Conservation (phyloP, 179 eudicot genomes). For the Silene coronaria region DNA sequence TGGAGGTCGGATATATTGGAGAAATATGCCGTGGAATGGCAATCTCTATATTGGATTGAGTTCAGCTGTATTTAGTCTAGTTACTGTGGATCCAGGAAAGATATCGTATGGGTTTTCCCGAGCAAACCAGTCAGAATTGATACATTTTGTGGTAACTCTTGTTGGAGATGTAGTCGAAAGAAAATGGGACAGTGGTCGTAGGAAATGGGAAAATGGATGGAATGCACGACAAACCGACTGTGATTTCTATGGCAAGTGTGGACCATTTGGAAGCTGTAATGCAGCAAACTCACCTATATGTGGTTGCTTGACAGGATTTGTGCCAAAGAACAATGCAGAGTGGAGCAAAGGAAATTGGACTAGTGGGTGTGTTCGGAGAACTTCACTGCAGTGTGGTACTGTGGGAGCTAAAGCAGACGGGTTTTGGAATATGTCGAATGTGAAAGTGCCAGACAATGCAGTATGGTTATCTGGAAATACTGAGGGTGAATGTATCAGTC, state of each 20-base stretch:
- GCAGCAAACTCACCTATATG: slow-evolving; percentile 27
- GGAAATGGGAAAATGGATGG: slow-evolving; percentile 25
- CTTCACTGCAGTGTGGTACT: slow-evolving; percentile 21
- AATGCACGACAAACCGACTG: slow-evolving; percentile 24
- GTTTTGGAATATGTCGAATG: slow-evolving; percentile 23
- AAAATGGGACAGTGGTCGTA: slow-evolving; percentile 14
- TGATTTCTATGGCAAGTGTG: slow-evolving; percentile 42
- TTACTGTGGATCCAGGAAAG: slow-evolving; percentile 9
- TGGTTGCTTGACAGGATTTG: slow-evolving; percentile 40
- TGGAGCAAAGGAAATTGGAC: slow-evolving; percentile 42
- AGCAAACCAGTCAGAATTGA: not conserved
- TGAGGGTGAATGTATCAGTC: slow-evolving; percentile 2
- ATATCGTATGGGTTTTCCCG: not conserved
- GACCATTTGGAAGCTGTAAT: slow-evolving; percentile 40
- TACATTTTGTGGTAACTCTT: slow-evolving; percentile 5
- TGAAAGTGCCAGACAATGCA: slow-evolving; percentile 35
- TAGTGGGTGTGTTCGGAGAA: slow-evolving; percentile 37
- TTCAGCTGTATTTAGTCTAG: slow-evolving; percentile 11
- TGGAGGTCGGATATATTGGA: slow-evolving; percentile 27
- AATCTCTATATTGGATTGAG: slow-evolving; percentile 22
- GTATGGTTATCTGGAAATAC: slow-evolving; percentile 3
- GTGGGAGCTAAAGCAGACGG: slow-evolving; percentile 29
- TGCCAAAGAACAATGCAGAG: slow-evolving; percentile 32
- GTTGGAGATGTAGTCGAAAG: slow-evolving; percentile 15
- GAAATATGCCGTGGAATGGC: slow-evolving; percentile 27